Evolutionary conservation across 306 rosid species (phyloP), one percentile per base, ranked within the genome.

Genomic region (Fagus crenata): DNA sequence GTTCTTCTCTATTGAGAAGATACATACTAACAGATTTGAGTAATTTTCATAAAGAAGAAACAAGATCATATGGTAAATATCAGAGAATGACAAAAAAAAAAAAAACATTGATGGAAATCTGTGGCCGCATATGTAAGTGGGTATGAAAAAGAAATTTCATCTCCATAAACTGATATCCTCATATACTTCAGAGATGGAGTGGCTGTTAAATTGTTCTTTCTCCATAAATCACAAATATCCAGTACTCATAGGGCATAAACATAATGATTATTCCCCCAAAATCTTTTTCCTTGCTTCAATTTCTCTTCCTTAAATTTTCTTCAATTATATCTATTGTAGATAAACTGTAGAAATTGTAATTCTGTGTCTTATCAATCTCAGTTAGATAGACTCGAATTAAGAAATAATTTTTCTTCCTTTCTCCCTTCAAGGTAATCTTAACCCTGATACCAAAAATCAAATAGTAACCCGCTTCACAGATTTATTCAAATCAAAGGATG

Each of bases 11-110:
- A 11, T 46, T 46, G 39, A 51, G 40, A 75, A 37, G 17, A 49
- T 31, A 67, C 76, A 77, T 56, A 64, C 67, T 72, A 32, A 46
- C 43, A 83, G 33, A 63, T 67, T 78, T 49, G 15, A 71, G 71
- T 73, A 69, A 73, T 84, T 84, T 80, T 83, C 87, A 71, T 4
- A 41, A 64, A 78, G 78, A n/a, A 82, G 78, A 59, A 71, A 79
- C 56, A 53, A 36, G 22, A 78, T 68, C 77, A 78, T 69, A 22
- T 33, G 51, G 14, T 46, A 46, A 46, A 12, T 58, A 73, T 54
- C 77, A 78, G 74, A 69, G 0, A 63, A 18, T 49, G 55, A 61
- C 79, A 17, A 72, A 59, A 58, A 11, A 31, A 14, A 63, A 5
- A 63, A 5, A 61, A 14, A 63, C n/a, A 46, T 22, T 13, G 12